Base-by-base conservation (phyloP, 495 filamentous ascomycete species). In the Zalerion maritima region DNA sequence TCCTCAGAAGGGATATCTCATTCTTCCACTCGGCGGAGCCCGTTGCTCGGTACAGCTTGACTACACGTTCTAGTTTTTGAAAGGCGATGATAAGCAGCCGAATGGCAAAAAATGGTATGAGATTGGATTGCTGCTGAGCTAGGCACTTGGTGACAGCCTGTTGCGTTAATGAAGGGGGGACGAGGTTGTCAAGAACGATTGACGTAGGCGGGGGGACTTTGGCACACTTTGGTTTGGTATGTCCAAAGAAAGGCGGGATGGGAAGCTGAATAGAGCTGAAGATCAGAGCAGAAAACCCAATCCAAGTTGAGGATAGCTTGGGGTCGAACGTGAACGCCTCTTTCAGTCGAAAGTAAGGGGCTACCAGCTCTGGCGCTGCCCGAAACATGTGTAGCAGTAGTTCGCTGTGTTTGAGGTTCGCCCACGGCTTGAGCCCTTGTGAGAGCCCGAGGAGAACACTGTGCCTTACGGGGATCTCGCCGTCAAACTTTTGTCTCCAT, bases 261-360 rank as follows among this genome's bases (percentile, higher is more conserved):
- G 78, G 75, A 14, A 93, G 48, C 31, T 76, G 64, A 5, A 94
- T 67, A 1, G 67, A 64, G 14, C 77, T 78, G 47, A 89, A 86
- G 4, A 99, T 53, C 31, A 96, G 81, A 0, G 82, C 67, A 2
- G 81, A 84, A 45, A 86, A 94, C 12, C 86, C 85, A 40, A 96
- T 76, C 89, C 89, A 99, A 3, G 86, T 87, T 0, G 81, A 65
- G 1, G 83, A 83, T 6, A 85, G 61, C 43, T 94, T 96, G 0
- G 89, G 86, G 15, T 94, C 91, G 28, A 91, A 81, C 3, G 73
- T 65, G 49, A 96, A 92, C 41, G 72, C 67, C 23, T 73, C 75
- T 47, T 78, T 83, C 45, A 68, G 73, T 28, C 69, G 60, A 40
- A 93, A 96, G 48, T 85, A 94, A 40, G 79, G 69, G 7, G 83